Base-by-base conservation (phyloP, 345 rosid species). In the Durio zibethinus region DNA sequence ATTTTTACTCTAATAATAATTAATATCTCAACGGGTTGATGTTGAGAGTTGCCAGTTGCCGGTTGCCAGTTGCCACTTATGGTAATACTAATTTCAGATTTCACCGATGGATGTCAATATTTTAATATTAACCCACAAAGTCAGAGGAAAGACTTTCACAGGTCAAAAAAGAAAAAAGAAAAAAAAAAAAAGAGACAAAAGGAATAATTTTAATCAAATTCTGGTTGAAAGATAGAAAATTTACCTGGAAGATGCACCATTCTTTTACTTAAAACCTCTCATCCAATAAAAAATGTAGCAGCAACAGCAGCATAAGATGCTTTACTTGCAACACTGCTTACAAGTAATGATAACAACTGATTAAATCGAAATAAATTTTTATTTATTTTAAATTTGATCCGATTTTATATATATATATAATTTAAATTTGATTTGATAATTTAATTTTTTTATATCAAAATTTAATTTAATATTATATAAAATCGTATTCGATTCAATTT, bases 131-230 rank as follows among this genome's bases (percentile, higher is more conserved):
- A 36, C 50, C 69, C 15, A 48, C 71, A 54, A 63, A 64, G n/a
- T 4, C 0, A 29, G 15, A 63, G 33, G 10, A 48, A 8, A n/a
- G 21, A 36, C n/a, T 31, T 31, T 31, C 2, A 31, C 33, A 31
- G 33, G 2, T 31, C 1, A n/a, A n/a, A n/a, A n/a, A n/a, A n/a
- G n/a, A n/a, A n/a, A n/a, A n/a, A n/a, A n/a, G n/a, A n/a, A n/a
- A n/a, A n/a, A n/a, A 62, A 63, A 59, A 35, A 43, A 53, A 60
- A 57, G 40, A 56, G 77, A 73, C 72, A 40, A 1, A 69, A 18
- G 35, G 74, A 79, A 75, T 42, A 57, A 69, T 29, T 40, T 66
- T 7, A 47, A 72, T 65, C 14, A 52, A 36, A 73, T 69, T 52
- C 67, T n/a, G 53, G 64, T 70, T 67, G n/a, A 18, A 48, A 38